Evolutionary conservation across 2,329 filamentous ascomycete species (phyloP).

Genomic region (Botrytis byssoidea): DNA sequence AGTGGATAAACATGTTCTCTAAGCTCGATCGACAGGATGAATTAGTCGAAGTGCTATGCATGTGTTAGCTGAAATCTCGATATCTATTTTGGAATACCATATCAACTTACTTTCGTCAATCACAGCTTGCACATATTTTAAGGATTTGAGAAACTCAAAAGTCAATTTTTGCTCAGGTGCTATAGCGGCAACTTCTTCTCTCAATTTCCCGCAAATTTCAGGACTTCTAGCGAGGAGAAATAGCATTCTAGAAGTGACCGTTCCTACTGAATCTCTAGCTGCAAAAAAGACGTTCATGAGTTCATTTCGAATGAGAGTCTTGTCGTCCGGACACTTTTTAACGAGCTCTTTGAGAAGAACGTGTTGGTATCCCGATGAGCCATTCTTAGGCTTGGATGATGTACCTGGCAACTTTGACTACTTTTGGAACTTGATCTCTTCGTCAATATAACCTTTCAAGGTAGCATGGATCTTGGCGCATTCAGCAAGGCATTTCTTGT

Average conservation of each 20-base stretch:
- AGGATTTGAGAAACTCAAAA: slow-evolving; percentile 49
- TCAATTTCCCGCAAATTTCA: slow-evolving; percentile 36
- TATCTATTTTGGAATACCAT: background rate
- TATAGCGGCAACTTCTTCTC: slow-evolving; percentile 33
- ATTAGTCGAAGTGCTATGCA: slow-evolving; percentile 33
- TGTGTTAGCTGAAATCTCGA: slow-evolving; percentile 3
- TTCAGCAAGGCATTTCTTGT: slow-evolving; percentile 19
- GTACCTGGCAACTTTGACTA: background rate
- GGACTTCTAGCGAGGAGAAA: slow-evolving; percentile 37
- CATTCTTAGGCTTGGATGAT: background rate
- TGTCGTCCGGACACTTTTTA: slow-evolving; percentile 43
- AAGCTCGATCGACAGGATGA: slow-evolving; percentile 40
- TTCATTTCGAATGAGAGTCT: slow-evolving; percentile 40
- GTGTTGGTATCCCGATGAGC: slow-evolving; percentile 29
- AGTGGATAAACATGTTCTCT: slow-evolving; percentile 13
- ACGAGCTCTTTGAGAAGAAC: slow-evolving; percentile 51
- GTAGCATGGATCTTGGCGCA: slow-evolving; percentile 22
- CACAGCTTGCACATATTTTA: slow-evolving; percentile 55
- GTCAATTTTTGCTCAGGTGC: slow-evolving; percentile 42
- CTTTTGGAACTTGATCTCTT: slow-evolving; percentile 20
- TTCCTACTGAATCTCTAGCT: too few species aligned
- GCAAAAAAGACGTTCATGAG: slow-evolving; percentile 30
- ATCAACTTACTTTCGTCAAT: slow-evolving; percentile 52
- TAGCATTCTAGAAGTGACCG: too few species aligned
- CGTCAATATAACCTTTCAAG: slow-evolving; percentile 24